Evolutionary conservation across 75 land plant species (phyloP), one percentile per base, ranked within the genome.

Genomic region (Isoetes taiwanensis): DNA sequence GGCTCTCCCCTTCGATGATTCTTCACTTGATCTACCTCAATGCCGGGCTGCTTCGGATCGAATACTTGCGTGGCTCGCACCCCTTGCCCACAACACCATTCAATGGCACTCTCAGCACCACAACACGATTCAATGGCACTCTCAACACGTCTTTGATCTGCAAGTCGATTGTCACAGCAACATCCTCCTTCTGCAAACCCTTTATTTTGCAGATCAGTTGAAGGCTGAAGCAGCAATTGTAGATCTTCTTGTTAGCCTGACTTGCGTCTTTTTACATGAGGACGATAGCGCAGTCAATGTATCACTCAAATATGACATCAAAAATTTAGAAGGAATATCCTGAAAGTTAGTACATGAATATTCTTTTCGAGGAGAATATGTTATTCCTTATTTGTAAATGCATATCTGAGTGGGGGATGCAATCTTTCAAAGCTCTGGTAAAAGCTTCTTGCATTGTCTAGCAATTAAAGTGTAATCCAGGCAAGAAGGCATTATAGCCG

Each of bases 51-150:
- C 72, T 24, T 14, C 82, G 41, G 65, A 34, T 21, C 64, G 59
- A 50, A 79, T 79, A 46, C 41, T 82, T 27, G 76, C 67, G 30
- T 82, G 85, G 86, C 39, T 86, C 34, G 72, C 83, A 12, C 91
- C 91, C 0, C 73, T 86, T 1, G 86, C 91, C 25, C 91, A 86
- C 40, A 79, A 82, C 74, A 86, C 69, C 77, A 70, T 79, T 12
- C 68, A 71, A 55, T 86, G 91, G 91, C 91, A 86, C 20, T 78
- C 85, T 1, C 85, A 82, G 70, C 70, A 71, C 32, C 77, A 58
- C 39, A 79, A 76, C 61, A 85, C 81, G 66, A n/a, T n/a, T n/a
- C 81, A 78, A 43, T n/a, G n/a, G n/a, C n/a, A n/a, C n/a, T n/a
- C n/a, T n/a, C n/a, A n/a, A n/a, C n/a, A n/a, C n/a, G n/a, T n/a